Base-by-base conservation (phyloP, 1,139 yeast genomes). In the Geotrichum carabidarum region DNA sequence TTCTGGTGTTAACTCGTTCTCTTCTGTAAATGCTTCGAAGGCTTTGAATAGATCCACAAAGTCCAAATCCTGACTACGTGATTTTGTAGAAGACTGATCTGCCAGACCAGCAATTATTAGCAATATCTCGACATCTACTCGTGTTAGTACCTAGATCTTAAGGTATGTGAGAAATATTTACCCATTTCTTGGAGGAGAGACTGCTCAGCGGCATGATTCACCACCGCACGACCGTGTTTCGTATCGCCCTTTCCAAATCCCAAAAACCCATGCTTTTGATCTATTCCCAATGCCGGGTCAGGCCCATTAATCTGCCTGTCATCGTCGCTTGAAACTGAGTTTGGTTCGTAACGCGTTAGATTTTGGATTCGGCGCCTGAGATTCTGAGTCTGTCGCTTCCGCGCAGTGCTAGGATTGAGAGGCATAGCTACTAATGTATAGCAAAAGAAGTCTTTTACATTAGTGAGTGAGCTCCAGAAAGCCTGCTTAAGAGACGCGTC, bases 41-140 rank as follows among this genome's bases (percentile, higher is more conserved):
- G 62, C 59, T 38, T 55, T 56, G 50, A 60, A 63, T 27, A 64
- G 57, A 46, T 61, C 62, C 3, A 63, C 58, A 48, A 63, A 62
- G 41, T 61, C 63, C 22, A 54, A 42, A 4, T 50, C 48, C 38
- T 43, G 34, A 7, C 30, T 5, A n/a, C 7, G 18, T 4, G 37
- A 27, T 36, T 36, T 44, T n/a, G n/a, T 18, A 14, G 37, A 31
- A 5, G 35, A 8, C 30, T 46, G 51, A 34, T 50, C 53, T 30
- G 53, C 56, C 22, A 54, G 48, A 2, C 50, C 48, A 1, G 56
- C 48, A 18, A 54, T 50, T 2, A 54, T 50, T 9, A 18, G 49
- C 22, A 50, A 18, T 8, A 50, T 50, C 37, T 50, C 53, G 11
- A 49, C 48, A 31, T 50, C 53, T 46, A 34, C 22, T 3, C 17